Evolutionary conservation across 2,329 filamentous ascomycete species (phyloP).

Genomic region (Graphilbum fragrans): DNA sequence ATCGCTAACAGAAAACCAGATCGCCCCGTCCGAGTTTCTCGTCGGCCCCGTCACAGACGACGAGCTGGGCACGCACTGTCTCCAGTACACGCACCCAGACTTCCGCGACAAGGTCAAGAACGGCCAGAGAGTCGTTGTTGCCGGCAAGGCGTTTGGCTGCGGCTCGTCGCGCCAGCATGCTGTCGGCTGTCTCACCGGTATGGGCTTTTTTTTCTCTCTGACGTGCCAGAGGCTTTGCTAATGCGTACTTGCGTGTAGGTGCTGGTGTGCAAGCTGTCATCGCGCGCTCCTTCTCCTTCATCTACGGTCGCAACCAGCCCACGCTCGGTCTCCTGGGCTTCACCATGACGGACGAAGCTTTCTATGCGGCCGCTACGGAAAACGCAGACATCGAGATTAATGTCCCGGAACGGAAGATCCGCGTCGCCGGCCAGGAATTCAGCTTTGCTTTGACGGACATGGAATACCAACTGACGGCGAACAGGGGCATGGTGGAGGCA

Average conservation of each 20-base stretch:
- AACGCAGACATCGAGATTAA: constrained; percentile 24
- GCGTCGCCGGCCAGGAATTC: constrained; percentile 15
- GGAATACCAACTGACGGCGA: constrained; percentile 23
- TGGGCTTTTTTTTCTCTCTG: constrained; percentile 12
- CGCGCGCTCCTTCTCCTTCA: constrained; percentile 31
- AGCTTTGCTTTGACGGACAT: constrained; percentile 24
- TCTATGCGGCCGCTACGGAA: constrained; percentile 23
- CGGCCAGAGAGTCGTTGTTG: constrained; percentile 28
- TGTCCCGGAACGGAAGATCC: constrained; percentile 12
- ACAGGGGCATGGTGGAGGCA: constrained; percentile 24
- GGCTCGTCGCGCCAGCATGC: constrained; percentile 29
- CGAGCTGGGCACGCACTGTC: constrained; percentile 23
- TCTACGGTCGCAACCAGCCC: constrained; percentile 31
- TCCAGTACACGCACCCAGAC: constrained; percentile 25
- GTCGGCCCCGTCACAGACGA: constrained; percentile 17
- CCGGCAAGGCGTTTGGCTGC: constrained; percentile 30
- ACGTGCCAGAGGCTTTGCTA: background rate
- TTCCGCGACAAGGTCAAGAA: constrained; percentile 24
- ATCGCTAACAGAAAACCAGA: constrained; percentile 10
- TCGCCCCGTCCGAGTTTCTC: constrained; percentile 26
- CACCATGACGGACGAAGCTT: constrained; percentile 22
- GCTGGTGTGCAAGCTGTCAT: constrained; percentile 28
- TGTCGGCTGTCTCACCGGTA: constrained; percentile 24
- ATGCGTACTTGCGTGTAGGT: constrained; percentile 5
- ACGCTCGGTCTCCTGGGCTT: constrained; percentile 31